These are phyloP conservation scores for Lepraria neglecta DNA, from an alignment of 495 filamentous ascomycete genomes.

Conservation along the genomic window DNA sequence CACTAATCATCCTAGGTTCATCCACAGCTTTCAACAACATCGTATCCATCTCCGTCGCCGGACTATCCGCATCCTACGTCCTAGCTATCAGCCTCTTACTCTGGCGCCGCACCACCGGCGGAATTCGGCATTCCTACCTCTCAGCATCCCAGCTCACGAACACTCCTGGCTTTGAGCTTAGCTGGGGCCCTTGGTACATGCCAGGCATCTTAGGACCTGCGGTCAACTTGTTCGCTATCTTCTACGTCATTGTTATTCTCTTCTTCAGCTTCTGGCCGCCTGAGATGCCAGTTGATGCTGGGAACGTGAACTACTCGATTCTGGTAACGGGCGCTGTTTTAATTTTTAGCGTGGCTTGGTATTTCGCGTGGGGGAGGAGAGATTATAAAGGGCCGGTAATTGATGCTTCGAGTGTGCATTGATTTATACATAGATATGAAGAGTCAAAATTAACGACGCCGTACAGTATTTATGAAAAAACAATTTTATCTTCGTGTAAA, in stretches of 20 bases:
- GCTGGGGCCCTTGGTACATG: slow-evolving; percentile 44
- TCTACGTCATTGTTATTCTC: slow-evolving; percentile 26
- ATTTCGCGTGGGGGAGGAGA: slow-evolving; percentile 4
- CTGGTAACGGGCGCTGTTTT: slow-evolving; percentile 12
- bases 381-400: slow-evolving; percentile 13
- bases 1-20: slow-evolving; percentile 40
- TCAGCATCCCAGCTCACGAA: neutral
- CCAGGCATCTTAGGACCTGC: slow-evolving; percentile 38
- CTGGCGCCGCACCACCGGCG: neutral
- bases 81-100: neutral
- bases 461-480: too few species aligned
- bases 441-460: too few species aligned
- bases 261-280: slow-evolving; percentile 12
- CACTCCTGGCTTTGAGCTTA: slow-evolving; percentile 16
- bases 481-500: too few species aligned
- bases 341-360: slow-evolving; percentile 13
- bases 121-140: neutral
- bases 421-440: too few species aligned
- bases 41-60: slow-evolving; percentile 36
- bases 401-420: too few species aligned
- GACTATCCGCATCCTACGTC: slow-evolving; percentile 21
- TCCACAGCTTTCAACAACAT: slow-evolving; percentile 40
- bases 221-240: slow-evolving; percentile 36
- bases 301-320: slow-evolving; percentile 16
- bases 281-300: neutral